A percentile compares a stretch with the other conserved stretches of the same genome.
Evolutionary conservation across 148 eudicot genomes (phyloP).

Genomic region (Fagopyrum esculentum): DNA sequence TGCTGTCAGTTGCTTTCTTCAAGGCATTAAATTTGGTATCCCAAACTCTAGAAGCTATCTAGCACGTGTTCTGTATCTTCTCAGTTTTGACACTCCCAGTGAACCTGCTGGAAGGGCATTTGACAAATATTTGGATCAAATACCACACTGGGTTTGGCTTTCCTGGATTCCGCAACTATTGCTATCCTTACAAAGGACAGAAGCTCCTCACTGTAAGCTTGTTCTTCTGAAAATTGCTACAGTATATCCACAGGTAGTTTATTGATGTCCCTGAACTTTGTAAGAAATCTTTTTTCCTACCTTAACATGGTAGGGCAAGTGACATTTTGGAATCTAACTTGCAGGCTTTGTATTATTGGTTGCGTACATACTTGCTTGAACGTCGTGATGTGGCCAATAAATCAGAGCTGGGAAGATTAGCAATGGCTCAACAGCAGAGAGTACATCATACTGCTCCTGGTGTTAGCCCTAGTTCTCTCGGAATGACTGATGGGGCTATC

Average conservation of each 20-base stretch:
- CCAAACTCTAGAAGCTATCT: slow-evolving; percentile 93
- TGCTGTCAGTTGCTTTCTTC: slow-evolving; percentile 96
- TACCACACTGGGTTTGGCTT: slow-evolving; percentile 99
- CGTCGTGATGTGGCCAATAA: slow-evolving; percentile 97
- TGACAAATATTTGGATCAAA: slow-evolving; percentile 87
- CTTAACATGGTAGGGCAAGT: not conserved
- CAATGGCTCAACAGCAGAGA: slow-evolving; percentile 94
- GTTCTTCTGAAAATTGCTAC: slow-evolving; percentile 83
- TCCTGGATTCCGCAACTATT: slow-evolving; percentile 97
- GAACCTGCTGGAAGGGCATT: slow-evolving; percentile 90
- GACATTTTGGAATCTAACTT: not conserved
- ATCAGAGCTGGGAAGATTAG: slow-evolving; percentile 82
- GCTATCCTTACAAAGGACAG: slow-evolving; percentile 88
- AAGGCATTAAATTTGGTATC: slow-evolving; percentile 90
- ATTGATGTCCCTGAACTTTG: not conserved
- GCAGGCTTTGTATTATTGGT: slow-evolving; percentile 97
- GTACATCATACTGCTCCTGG: slow-evolving; percentile 52
- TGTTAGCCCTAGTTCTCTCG: slow-evolving; percentile 39
- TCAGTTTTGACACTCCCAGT: slow-evolving; percentile 89
- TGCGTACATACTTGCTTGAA: slow-evolving; percentile 93
- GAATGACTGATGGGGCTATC: slow-evolving; percentile 44
- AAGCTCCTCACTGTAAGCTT: slow-evolving; percentile 90
- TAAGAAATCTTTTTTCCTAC: not conserved
- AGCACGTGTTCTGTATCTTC: slow-evolving; percentile 94
- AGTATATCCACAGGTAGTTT: slow-evolving; percentile 83